Evolutionary conservation across 495 filamentous ascomycete species (phyloP).

Genomic region (Penicillium bialowiezense): DNA sequence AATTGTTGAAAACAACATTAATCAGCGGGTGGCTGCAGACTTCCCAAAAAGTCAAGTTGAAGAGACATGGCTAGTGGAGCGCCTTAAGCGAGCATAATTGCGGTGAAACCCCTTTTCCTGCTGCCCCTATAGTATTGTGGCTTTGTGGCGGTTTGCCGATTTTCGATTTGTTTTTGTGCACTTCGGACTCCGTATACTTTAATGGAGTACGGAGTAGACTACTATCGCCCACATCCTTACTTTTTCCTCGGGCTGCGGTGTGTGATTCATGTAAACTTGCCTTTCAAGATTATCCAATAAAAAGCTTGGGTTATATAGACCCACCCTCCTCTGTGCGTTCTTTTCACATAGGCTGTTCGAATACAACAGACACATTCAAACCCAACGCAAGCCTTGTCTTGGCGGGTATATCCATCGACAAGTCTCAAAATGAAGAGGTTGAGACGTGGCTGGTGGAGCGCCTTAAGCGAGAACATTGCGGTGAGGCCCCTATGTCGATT

Average conservation of each 20-base stretch:
- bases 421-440: neutral
- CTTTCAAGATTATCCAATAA: too few relatives aligned
- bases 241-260: too few relatives aligned
- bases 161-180: neutral
- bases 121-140: neutral
- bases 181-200: too few relatives aligned
- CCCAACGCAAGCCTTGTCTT: neutral
- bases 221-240: too few relatives aligned
- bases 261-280: too few relatives aligned
- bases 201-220: too few relatives aligned
- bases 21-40: slow-evolving; percentile 23
- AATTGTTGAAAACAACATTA: neutral
- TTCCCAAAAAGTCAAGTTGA: slow-evolving; percentile 17
- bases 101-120: slow-evolving; percentile 9
- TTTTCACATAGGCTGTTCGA: too few relatives aligned
- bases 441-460: slow-evolving; percentile 1
- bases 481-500: slow-evolving; percentile 1
- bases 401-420: neutral
- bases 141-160: neutral
- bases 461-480: slow-evolving; percentile 7
- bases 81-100: slow-evolving; percentile 14
- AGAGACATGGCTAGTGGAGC: slow-evolving; percentile 13
- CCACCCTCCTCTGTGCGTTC: too few relatives aligned
- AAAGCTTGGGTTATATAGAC: too few relatives aligned
- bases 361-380: too few relatives aligned